Evolutionary conservation across 371 early-diverging fungal genomes (phyloP).

Genomic region (Syncephalastrum racemosum): DNA sequence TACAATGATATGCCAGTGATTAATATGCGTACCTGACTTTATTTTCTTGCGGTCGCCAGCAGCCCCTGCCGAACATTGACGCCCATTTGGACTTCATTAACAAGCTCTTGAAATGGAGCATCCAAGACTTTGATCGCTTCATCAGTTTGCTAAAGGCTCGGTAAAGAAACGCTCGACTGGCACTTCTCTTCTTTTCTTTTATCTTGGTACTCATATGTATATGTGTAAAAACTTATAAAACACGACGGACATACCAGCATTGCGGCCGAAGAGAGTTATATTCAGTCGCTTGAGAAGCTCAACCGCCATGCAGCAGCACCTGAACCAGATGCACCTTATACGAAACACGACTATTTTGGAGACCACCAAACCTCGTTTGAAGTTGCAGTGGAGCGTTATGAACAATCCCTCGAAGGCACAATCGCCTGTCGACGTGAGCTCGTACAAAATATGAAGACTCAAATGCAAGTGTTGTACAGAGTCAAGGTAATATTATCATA

Average conservation of each 20-base stretch:
- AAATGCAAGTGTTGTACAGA: slow-evolving; percentile 11
- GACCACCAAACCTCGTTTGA: slow-evolving; percentile 9
- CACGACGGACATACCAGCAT: slow-evolving; percentile 3
- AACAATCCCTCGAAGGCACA: slow-evolving; percentile 4
- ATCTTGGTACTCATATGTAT: too few relatives aligned
- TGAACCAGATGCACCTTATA: slow-evolving; percentile 10
- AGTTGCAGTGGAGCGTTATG: slow-evolving; percentile 7
- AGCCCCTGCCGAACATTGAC: slow-evolving; percentile 15
- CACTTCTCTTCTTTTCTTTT: too few relatives aligned
- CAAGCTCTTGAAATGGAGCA: slow-evolving; percentile 16
- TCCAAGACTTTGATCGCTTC: slow-evolving; percentile 16
- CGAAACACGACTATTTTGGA: slow-evolving; percentile 3
- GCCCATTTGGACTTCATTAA: slow-evolving; percentile 18
- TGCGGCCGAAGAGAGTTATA: slow-evolving; percentile 13
- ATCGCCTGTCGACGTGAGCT: slow-evolving; percentile 10
- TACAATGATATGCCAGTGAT: too few relatives aligned
- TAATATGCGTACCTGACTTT: neutral
- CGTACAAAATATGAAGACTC: slow-evolving; percentile 12
- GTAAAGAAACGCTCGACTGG: neutral
- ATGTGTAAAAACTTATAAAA: too few relatives aligned
- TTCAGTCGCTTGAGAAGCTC: slow-evolving; percentile 12
- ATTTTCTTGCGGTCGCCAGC: slow-evolving; percentile 1
- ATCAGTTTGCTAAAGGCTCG: slow-evolving; percentile 13
- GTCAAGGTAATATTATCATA: slow-evolving; percentile 11
- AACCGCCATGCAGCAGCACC: slow-evolving; percentile 7